Percentiles rank a stretch among this genome's conserved stretches.
Evolutionary conservation across 2,329 filamentous ascomycete species (phyloP).

Genomic region (Esteya vermicola): DNA sequence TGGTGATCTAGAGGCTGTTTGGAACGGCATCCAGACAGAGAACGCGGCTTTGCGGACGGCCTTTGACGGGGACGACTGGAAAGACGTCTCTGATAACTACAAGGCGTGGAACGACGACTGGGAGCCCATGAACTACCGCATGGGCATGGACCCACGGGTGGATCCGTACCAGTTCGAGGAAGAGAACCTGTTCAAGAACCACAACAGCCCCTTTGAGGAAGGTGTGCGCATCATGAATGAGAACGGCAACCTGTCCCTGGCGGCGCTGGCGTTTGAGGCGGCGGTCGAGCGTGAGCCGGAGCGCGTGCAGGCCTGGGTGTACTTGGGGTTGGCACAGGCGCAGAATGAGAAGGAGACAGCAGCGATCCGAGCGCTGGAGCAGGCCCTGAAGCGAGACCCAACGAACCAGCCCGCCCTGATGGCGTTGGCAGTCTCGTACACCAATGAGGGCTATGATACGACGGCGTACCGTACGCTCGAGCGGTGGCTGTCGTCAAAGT

Average conservation of each 20-base stretch:
- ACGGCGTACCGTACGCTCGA: slow-evolving; percentile 93
- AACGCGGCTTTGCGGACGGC: slow-evolving; percentile 56
- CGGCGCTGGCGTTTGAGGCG: slow-evolving; percentile 88
- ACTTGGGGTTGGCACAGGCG: slow-evolving; percentile 81
- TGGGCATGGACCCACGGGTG: slow-evolving; percentile 58
- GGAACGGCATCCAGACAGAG: slow-evolving; percentile 70
- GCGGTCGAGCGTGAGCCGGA: slow-evolving; percentile 80
- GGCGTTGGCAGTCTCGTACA: slow-evolving; percentile 92
- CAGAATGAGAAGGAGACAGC: slow-evolving; percentile 98
- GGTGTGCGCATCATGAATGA: slow-evolving; percentile 86
- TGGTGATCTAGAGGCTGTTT: slow-evolving; percentile 82
- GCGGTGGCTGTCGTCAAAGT: slow-evolving; percentile 92
- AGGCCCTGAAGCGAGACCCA: slow-evolving; percentile 76
- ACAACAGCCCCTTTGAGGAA: slow-evolving; percentile 79
- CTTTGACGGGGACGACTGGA: slow-evolving; percentile 53
- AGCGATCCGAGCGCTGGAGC: slow-evolving; percentile 84
- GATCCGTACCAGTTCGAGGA: slow-evolving; percentile 92
- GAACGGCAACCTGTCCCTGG: slow-evolving; percentile 85
- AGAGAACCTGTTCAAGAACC: slow-evolving; percentile 75
- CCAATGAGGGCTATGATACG: slow-evolving; percentile 96
- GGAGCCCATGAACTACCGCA: slow-evolving; percentile 43
- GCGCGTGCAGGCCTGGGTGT: slow-evolving; percentile 87
- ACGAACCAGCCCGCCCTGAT: slow-evolving; percentile 82
- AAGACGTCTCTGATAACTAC: slow-evolving; percentile 9
- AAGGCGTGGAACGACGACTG: slow-evolving; percentile 45